Evolutionary conservation across 2,329 filamentous ascomycete species (phyloP).

Genomic region (Talaromyces sp.): DNA sequence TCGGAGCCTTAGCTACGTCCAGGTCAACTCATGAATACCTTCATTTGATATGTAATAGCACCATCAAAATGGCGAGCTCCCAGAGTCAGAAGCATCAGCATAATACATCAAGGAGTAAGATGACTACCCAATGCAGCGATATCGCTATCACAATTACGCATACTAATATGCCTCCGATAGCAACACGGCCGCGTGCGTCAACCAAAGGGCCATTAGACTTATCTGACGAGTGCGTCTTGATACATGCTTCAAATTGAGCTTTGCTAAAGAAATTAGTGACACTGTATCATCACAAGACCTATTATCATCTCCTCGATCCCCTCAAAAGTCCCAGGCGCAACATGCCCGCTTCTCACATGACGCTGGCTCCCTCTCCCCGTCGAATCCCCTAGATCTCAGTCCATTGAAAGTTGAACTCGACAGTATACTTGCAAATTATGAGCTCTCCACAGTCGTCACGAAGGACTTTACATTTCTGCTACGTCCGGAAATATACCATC

Average conservation of each 20-base stretch:
- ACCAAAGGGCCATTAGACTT: slow-evolving; percentile 76
- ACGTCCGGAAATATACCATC: slow-evolving; percentile 77
- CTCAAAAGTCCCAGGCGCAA: slow-evolving; percentile 18
- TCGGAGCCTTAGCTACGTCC: not conserved
- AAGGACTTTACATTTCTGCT: slow-evolving; percentile 81
- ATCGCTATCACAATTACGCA: not conserved
- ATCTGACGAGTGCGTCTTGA: slow-evolving; percentile 62
- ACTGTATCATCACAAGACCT: slow-evolving; percentile 22
- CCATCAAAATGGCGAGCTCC: slow-evolving; percentile 23
- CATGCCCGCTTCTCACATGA: slow-evolving; percentile 20
- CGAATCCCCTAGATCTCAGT: slow-evolving; percentile 33
- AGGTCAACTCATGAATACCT: not conserved
- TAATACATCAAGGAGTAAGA: slow-evolving; percentile 38
- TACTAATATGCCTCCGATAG: slow-evolving; percentile 24
- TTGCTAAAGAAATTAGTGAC: slow-evolving; percentile 28
- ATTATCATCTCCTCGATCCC: slow-evolving; percentile 19
- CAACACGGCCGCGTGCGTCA: slow-evolving; percentile 45
- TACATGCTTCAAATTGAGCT: not conserved
- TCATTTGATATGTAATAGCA: not conserved
- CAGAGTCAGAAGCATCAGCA: slow-evolving; percentile 31
- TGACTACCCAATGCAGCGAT: not conserved
- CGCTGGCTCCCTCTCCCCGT: slow-evolving; percentile 30
- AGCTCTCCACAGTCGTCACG: slow-evolving; percentile 42
- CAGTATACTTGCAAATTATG: slow-evolving; percentile 29
- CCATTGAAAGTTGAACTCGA: slow-evolving; percentile 17